Evolutionary conservation across 805 yeast genomes (phyloP), one percentile per base, ranked within the genome.

Genomic region (Lachancea quebecensis): DNA sequence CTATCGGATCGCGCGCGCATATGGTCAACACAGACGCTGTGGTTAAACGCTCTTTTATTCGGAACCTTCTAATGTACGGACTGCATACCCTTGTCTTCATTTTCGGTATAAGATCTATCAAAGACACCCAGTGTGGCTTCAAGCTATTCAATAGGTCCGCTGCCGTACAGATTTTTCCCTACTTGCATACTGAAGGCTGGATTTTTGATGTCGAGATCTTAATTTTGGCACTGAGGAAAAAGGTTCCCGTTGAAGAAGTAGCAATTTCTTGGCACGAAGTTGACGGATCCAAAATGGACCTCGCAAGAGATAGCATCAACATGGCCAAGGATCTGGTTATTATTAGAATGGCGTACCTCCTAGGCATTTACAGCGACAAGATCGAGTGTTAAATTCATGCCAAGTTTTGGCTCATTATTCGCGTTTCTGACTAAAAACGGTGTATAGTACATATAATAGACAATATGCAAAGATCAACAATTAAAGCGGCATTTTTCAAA

Each of bases 111-210:
- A 74, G 95, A 53, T 74, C 79, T 5, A 80, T 93, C 49, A 79
- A 83, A 49, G 99, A 93, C 65, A 93, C 99, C 10, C 99, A 93
- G 69, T 93, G 99, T 69, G 99, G 99, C 2, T 93, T 93, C 70
- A 93, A 93, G 65, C 68, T 93, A 64, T 93, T 91, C 66, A 86
- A 91, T 54, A 76, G 80, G 49, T 68, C 72, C 8, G 83, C 96
- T 0, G 75, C 82, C 18, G 58, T 56, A 14, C 57, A 57, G 43
- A 85, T 93, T 36, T 88, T 89, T 64, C 96, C 97, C 2, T 81
- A 76, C 53, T 77, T 93, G 85, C 97, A 91, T 64, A 91, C 95
- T 10, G 99, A 93, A 65, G 82, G 98, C 42, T 93, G 99, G 99
- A 93, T 93, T 32, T 93, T 93, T 66, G 99, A 93, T 60, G 97